Conservation (phyloP, 1,139 yeast genomes). For the Kurtzmaniella quercitrusa region DNA sequence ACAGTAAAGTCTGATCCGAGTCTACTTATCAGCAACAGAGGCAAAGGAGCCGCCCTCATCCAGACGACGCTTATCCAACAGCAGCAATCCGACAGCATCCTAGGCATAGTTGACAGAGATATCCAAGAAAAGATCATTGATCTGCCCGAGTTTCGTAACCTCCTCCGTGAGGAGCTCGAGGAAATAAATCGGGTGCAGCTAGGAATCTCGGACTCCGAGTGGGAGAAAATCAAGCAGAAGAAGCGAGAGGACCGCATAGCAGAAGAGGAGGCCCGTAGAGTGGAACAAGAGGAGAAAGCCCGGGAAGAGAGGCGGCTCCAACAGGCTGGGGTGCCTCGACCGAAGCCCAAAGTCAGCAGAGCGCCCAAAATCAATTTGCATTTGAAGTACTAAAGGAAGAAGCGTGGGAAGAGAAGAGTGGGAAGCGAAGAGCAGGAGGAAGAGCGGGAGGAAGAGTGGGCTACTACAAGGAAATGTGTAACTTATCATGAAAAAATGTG, state of each 20-base stretch:
- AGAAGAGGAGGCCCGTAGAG: conserved; percentile 4
- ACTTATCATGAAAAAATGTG: too few species aligned
- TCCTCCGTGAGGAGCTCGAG: conserved; percentile 29
- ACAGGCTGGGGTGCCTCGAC: conserved; percentile 8
- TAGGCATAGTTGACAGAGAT: conserved; percentile 43
- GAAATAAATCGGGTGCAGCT: conserved; percentile 29
- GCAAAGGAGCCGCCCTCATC: conserved; percentile 49
- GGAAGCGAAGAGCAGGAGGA: too few species aligned
- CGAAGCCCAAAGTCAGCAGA: conserved; percentile 4
- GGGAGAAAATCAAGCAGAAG: conserved; percentile 13
- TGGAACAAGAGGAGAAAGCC: conserved; percentile 3
- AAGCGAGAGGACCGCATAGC: conserved; percentile 4
- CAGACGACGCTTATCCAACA: conserved; percentile 41
- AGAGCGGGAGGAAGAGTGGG: too few species aligned
- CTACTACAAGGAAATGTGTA: too few species aligned
- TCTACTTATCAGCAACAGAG: conserved; percentile 45
- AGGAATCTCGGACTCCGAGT: conserved; percentile 42
- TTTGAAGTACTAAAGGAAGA: background rate
- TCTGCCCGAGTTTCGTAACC: conserved; percentile 35
- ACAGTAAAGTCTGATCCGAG: conserved; percentile 48
- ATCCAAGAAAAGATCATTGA: conserved; percentile 45
- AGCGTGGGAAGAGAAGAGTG: too few species aligned
- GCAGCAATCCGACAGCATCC: conserved; percentile 12
- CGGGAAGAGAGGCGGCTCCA: conserved; percentile 9
- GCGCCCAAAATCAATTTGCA: conserved; percentile 7